These are phyloP conservation scores for Tripterygium wilfordii DNA, from an alignment of 177 flowering plant species.

Conservation along the genomic window DNA sequence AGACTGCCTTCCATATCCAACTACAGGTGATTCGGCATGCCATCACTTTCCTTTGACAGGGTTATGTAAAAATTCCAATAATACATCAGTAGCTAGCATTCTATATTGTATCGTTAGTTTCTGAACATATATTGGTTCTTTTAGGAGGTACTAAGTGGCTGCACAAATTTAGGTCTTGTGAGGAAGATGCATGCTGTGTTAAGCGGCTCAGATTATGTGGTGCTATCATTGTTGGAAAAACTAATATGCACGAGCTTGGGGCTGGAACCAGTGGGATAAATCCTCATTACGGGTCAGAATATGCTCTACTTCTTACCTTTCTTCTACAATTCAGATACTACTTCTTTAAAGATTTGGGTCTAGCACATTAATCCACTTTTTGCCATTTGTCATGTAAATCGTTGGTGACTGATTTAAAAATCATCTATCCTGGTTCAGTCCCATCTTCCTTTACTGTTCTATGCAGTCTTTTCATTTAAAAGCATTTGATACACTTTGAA, in stretches of 20 bases:
- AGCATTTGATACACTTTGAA: too few relatives aligned
- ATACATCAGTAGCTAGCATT: neutral
- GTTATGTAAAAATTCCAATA: too few relatives aligned
- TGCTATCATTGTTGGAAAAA: slow-evolving; percentile 85
- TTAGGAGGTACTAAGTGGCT: slow-evolving; percentile 94
- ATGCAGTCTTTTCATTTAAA: too few relatives aligned
- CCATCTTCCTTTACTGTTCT: too few relatives aligned
- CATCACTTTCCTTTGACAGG: too few relatives aligned
- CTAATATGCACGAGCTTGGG: slow-evolving; percentile 99
- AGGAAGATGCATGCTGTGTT: slow-evolving; percentile 74
- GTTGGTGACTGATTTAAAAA: too few relatives aligned
- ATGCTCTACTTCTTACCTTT: neutral
- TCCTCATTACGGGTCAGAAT: slow-evolving; percentile 87
- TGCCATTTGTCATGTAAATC: too few relatives aligned
- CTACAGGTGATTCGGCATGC: slow-evolving; percentile 80
- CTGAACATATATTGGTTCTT: slow-evolving; percentile 3
- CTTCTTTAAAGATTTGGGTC: too few relatives aligned
- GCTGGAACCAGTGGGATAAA: slow-evolving; percentile 92
- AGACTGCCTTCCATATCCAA: slow-evolving; percentile 89
- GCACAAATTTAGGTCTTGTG: slow-evolving; percentile 66
- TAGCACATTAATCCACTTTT: too few relatives aligned
- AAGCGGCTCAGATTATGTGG: slow-evolving; percentile 70
- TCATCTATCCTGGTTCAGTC: too few relatives aligned
- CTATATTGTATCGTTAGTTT: neutral
- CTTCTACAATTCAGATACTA: too few relatives aligned